Percentiles rank a stretch among this genome's conserved stretches.
These are phyloP conservation scores for Phalaenopsis hybrid DNA, from an alignment of 116 monocot genomes.

Conservation along the genomic window DNA sequence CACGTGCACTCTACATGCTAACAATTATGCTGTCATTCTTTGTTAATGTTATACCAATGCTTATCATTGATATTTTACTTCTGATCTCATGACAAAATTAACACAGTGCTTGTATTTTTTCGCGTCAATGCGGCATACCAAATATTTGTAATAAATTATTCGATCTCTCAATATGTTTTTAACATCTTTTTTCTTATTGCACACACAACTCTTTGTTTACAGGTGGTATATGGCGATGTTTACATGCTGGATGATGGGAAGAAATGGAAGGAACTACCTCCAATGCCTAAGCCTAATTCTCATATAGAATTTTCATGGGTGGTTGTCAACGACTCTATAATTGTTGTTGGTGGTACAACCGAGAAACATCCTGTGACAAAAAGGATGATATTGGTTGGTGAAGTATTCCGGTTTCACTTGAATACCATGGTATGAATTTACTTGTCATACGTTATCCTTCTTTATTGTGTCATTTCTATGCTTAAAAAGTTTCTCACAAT, in stretches of 20 bases:
- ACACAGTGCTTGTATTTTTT: neutral
- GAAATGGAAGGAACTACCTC: conserved; percentile 75
- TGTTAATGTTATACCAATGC: no score
- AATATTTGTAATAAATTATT: neutral
- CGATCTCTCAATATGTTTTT: neutral
- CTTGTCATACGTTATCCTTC: neutral
- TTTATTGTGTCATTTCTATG: neutral
- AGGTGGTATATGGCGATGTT: conserved; percentile 85
- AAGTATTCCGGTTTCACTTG: conserved; percentile 62
- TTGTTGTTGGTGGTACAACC: conserved; percentile 81
- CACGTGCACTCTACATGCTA: no score
- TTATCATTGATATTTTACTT: no score
- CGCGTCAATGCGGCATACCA: no score
- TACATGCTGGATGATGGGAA: conserved; percentile 82
- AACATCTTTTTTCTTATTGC: neutral
- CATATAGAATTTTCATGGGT: conserved; percentile 96
- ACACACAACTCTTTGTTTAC: neutral
- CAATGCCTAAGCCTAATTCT: conserved; percentile 93
- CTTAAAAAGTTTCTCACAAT: neutral
- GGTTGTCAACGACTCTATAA: conserved; percentile 78
- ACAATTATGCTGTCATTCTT: no score
- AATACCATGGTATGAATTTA: conserved; percentile 47
- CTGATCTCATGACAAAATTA: no score
- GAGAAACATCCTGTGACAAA: conserved; percentile 88
- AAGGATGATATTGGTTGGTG: conserved; percentile 85